A percentile compares a stretch with the other conserved stretches of the same genome.
These are phyloP conservation scores for Xylaria flabelliformis DNA, from an alignment of 495 filamentous ascomycete genomes.

Conservation along the genomic window DNA sequence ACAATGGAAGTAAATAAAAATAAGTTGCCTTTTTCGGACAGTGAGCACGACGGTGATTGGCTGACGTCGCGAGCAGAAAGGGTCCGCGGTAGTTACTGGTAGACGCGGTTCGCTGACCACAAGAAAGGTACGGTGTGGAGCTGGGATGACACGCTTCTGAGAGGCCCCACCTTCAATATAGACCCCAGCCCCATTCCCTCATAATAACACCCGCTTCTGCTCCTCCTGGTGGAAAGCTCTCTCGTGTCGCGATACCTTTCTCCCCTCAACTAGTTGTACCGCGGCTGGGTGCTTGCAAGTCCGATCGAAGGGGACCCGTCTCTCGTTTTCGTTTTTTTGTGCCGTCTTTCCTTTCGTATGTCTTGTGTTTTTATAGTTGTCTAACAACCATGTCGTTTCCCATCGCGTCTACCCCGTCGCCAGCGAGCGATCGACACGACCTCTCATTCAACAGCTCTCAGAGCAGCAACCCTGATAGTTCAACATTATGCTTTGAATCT, in stretches of 20 bases:
- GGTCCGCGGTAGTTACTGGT: conserved; percentile 20
- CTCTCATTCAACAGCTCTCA: conserved; percentile 41
- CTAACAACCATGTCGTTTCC: conserved; percentile 35
- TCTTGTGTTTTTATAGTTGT: conserved; percentile 35
- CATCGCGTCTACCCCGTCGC: conserved; percentile 39
- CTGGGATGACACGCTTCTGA: conserved; percentile 27
- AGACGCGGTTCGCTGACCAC: conserved; percentile 31
- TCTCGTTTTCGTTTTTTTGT: conserved; percentile 31
- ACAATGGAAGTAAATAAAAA: conserved; percentile 41
- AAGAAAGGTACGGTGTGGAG: conserved; percentile 24
- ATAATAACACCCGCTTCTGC: conserved; percentile 28
- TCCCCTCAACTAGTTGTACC: background rate
- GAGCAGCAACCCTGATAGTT: conserved; percentile 38
- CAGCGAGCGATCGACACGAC: conserved; percentile 34
- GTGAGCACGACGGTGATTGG: conserved; percentile 34
- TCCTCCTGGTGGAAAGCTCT: background rate
- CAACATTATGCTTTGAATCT: conserved; percentile 39
- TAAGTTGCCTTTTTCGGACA: conserved; percentile 40
- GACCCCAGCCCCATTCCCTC: conserved; percentile 26
- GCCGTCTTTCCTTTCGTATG: conserved; percentile 32
- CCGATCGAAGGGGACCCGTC: conserved; percentile 30
- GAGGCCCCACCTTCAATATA: conserved; percentile 22
- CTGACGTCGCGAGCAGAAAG: conserved; percentile 22
- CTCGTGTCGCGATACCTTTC: conserved; percentile 21
- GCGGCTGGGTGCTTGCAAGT: conserved; percentile 2